phyloP scores from a whole-genome alignment of 2,329 filamentous ascomycete genomes.

The Ceratocystis cubensis region DNA sequence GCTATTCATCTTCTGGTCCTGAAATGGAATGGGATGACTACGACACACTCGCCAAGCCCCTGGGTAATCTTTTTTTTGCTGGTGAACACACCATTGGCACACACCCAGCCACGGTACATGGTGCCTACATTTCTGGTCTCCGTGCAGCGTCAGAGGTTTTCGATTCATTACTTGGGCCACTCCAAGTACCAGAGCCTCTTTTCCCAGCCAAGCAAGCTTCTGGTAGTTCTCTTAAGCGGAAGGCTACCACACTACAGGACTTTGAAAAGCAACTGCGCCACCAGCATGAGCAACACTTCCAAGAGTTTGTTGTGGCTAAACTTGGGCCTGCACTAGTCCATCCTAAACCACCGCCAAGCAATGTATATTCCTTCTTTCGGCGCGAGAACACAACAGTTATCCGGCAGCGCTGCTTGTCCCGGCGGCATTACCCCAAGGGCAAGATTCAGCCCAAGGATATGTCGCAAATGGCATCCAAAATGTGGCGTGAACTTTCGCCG shows the following conservation, averaged over 20 bases:
- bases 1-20: conserved; percentile 86
- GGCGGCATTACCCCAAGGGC: conserved; percentile 6
- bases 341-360: conserved; percentile 62
- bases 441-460: conserved; percentile 20
- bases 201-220: conserved; percentile 51
- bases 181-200: conserved; percentile 62
- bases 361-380: conserved; percentile 82
- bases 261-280: conserved; percentile 37
- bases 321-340: conserved; percentile 65
- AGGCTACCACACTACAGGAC: conserved; percentile 28
- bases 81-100: conserved; percentile 94
- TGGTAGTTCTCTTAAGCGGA: conserved; percentile 40
- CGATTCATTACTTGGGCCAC: conserved; percentile 66
- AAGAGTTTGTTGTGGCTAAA: conserved; percentile 38
- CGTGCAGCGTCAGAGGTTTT: conserved; percentile 80
- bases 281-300: conserved; percentile 43
- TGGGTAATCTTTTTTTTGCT: conserved; percentile 87
- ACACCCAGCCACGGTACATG: conserved; percentile 92
- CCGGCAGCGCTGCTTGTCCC: conserved; percentile 45
- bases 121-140: conserved; percentile 86
- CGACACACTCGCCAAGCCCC: conserved; percentile 70
- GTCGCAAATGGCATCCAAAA: conserved; percentile 57
- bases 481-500: conserved; percentile 81
- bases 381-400: conserved; percentile 60
- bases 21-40: conserved; percentile 78